These are phyloP conservation scores for Aegilops speltoides DNA, from an alignment of 176 grass and related monocot genomes.

Conservation along the genomic window DNA sequence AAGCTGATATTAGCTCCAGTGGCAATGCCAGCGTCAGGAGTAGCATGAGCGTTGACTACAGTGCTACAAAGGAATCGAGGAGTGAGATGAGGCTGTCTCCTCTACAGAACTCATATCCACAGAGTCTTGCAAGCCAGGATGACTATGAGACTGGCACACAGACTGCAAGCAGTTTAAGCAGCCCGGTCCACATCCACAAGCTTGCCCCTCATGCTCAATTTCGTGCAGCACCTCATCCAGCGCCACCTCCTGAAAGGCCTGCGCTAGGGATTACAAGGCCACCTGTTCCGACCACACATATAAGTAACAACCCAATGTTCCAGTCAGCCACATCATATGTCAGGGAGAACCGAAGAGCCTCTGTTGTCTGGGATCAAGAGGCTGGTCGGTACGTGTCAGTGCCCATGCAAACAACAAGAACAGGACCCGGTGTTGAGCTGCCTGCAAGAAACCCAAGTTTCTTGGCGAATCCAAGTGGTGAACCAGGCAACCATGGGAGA, in stretches of 20 bases:
- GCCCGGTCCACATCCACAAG: slow-evolving; percentile 63
- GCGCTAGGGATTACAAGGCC: slow-evolving; percentile 9
- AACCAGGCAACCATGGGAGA: slow-evolving; percentile 41
- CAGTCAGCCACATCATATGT: slow-evolving; percentile 71
- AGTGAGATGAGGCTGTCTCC: slow-evolving; percentile 65
- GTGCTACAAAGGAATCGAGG: slow-evolving; percentile 59
- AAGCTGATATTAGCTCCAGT: slow-evolving; percentile 70
- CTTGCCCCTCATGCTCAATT: slow-evolving; percentile 33
- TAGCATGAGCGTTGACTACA: slow-evolving; percentile 64
- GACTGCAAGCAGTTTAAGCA: slow-evolving; percentile 83
- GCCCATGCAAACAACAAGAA: slow-evolving; percentile 41
- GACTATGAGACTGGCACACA: slow-evolving; percentile 74
- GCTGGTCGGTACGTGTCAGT: slow-evolving; percentile 92
- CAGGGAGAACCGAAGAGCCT: slow-evolving; percentile 68
- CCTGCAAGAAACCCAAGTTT: slow-evolving; percentile 41
- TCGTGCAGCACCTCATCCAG: slow-evolving; percentile 34
- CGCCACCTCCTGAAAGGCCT: slow-evolving; percentile 40
- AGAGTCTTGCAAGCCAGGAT: slow-evolving; percentile 74
- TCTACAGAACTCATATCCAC: slow-evolving; percentile 60
- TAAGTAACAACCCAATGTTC: slow-evolving; percentile 74
- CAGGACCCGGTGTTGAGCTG: slow-evolving; percentile 29
- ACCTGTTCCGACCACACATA: slow-evolving; percentile 46
- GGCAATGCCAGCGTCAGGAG: slow-evolving; percentile 69
- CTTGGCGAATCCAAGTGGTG: slow-evolving; percentile 54
- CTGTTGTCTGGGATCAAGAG: slow-evolving; percentile 97